Evolutionary conservation across 805 yeast species (phyloP).

Genomic region (Zygosaccharomyces bisporus): DNA sequence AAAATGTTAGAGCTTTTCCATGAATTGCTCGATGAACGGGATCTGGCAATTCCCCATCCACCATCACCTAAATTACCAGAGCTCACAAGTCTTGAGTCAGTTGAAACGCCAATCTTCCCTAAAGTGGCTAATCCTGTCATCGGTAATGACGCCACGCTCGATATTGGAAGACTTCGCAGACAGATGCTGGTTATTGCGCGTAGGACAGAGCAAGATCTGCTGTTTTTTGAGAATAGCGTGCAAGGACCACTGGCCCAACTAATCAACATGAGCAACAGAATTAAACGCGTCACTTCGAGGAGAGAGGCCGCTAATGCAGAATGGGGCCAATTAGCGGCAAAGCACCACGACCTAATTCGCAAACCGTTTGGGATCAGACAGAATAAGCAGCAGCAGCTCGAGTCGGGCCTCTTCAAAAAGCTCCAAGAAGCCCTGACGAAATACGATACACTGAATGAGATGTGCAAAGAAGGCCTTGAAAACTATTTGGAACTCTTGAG

Average conservation of each 20-base stretch:
- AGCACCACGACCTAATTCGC: conserved; percentile 3
- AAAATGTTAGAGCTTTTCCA: conserved; percentile 15
- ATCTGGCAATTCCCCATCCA: conserved; percentile 1
- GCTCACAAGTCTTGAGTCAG: neutral
- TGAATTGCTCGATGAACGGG: conserved; percentile 13
- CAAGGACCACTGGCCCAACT: conserved; percentile 17
- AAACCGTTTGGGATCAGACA: conserved; percentile 8
- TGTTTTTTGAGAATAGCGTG: conserved; percentile 19
- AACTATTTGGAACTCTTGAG: conserved; percentile 13
- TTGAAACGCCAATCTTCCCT: neutral
- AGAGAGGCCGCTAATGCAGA: conserved; percentile 13
- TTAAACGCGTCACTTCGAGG: conserved; percentile 9
- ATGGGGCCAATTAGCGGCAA: conserved; percentile 8
- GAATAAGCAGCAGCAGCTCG: conserved; percentile 8
- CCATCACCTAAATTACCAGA: neutral
- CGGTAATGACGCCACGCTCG: neutral
- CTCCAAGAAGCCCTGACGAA: conserved; percentile 12
- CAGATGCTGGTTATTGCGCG: conserved; percentile 17
- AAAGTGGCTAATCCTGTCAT: neutral
- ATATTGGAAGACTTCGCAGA: conserved; percentile 15
- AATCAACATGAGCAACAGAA: conserved; percentile 12
- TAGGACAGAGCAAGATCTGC: conserved; percentile 18
- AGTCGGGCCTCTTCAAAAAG: conserved; percentile 10
- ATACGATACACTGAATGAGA: conserved; percentile 19
- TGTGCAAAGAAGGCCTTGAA: conserved; percentile 16